Evolutionary conservation across 2,329 filamentous ascomycete species (phyloP).

Genomic region (Basipetospora sp.): DNA sequence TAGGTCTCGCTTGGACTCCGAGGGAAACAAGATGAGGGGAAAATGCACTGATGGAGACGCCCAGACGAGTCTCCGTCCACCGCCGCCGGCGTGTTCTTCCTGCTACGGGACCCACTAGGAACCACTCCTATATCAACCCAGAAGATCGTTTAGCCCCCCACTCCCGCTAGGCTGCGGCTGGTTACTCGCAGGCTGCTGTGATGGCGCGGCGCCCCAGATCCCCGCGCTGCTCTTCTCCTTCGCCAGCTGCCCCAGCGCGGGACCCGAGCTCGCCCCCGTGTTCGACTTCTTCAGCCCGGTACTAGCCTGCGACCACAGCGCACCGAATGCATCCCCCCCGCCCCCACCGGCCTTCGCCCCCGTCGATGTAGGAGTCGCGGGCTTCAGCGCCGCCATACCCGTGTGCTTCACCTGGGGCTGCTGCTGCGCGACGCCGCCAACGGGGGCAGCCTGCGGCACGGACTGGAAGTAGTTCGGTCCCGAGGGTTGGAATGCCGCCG

Average conservation of each 20-base stretch:
- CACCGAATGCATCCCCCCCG: slow-evolving; percentile 77
- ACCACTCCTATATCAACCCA: slow-evolving; percentile 21
- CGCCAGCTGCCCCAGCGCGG: slow-evolving; percentile 84
- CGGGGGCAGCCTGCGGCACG: slow-evolving; percentile 34
- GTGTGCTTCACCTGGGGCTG: slow-evolving; percentile 21
- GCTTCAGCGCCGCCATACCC: slow-evolving; percentile 32
- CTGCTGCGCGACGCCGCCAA: slow-evolving; percentile 14
- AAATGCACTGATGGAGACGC: too few species aligned
- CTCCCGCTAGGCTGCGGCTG: slow-evolving; percentile 14
- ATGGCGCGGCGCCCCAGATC: slow-evolving; percentile 75
- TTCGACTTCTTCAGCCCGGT: slow-evolving; percentile 59
- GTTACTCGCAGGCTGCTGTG: slow-evolving; percentile 16
- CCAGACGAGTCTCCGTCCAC: too few species aligned
- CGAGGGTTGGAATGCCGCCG: slow-evolving; percentile 27
- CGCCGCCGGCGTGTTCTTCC: too few species aligned
- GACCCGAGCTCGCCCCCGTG: slow-evolving; percentile 41
- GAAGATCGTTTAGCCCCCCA: slow-evolving; percentile 32
- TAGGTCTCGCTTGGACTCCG: too few species aligned
- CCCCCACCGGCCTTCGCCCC: slow-evolving; percentile 36
- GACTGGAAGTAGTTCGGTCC: slow-evolving; percentile 94
- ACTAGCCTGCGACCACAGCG: slow-evolving; percentile 65
- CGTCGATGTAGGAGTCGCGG: slow-evolving; percentile 29
- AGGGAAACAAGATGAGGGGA: too few species aligned
- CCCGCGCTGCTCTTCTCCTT: slow-evolving; percentile 93
- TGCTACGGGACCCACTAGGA: too few species aligned